These are phyloP conservation scores for Begonia fuchsioides DNA, from an alignment of 306 rosid genomes.

Conservation along the genomic window DNA sequence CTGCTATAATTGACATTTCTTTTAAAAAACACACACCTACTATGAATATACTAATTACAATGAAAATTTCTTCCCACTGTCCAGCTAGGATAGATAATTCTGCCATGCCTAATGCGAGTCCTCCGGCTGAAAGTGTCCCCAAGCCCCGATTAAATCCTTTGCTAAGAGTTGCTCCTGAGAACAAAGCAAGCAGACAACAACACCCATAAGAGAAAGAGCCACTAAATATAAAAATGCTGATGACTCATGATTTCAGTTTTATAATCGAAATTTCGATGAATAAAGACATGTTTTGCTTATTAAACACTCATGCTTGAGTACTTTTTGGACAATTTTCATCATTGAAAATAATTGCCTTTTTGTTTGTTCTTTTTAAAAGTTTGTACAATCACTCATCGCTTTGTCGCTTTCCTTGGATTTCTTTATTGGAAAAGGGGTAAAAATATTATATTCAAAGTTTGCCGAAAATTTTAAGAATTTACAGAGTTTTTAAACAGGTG, in stretches of 20 bases:
- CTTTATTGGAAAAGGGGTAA: background rate
- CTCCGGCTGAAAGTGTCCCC: slow-evolving; percentile 91
- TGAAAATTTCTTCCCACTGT: slow-evolving; percentile 48
- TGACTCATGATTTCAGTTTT: too few species aligned
- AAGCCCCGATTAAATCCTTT: slow-evolving; percentile 88
- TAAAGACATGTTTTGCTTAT: background rate
- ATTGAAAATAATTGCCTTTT: background rate
- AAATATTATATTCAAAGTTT: background rate
- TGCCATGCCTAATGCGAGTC: slow-evolving; percentile 74
- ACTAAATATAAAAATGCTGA: too few species aligned
- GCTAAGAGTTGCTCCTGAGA: slow-evolving; percentile 91
- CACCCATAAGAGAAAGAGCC: background rate
- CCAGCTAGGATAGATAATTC: slow-evolving; percentile 53
- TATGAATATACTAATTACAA: slow-evolving; percentile 52
- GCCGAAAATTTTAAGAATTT: too few species aligned
- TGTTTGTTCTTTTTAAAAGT: too few species aligned
- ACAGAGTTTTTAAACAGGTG: too few species aligned
- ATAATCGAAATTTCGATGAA: background rate
- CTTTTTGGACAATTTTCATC: background rate
- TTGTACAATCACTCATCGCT: too few species aligned
- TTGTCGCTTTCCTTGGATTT: too few species aligned
- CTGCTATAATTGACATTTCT: too few species aligned
- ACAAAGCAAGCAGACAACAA: slow-evolving; percentile 2
- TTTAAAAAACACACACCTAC: slow-evolving; percentile 24
- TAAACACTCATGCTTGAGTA: too few species aligned